Percentiles rank a stretch among this genome's conserved stretches.
phyloP scores from a whole-genome alignment of 805 yeast species.

The Candida pseudoglaebosa region DNA sequence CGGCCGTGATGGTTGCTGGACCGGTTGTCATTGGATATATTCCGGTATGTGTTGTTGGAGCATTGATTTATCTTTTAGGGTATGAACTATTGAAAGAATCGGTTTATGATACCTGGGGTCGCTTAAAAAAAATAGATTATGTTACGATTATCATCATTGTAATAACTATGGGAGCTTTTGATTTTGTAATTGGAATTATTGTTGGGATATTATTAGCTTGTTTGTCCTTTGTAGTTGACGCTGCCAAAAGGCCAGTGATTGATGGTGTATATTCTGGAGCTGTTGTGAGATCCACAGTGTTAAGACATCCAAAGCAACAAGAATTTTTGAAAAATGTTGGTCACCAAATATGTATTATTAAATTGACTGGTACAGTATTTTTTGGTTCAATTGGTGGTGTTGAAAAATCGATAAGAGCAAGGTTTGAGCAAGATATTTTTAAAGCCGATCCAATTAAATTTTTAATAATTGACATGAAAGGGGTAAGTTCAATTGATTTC shows the following conservation, averaged over 20 bases:
- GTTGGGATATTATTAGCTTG: constrained; percentile 91
- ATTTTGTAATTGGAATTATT: constrained; percentile 88
- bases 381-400: constrained; percentile 95
- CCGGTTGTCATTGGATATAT: constrained; percentile 91
- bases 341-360: constrained; percentile 81
- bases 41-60: constrained; percentile 94
- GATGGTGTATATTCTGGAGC: constrained; percentile 81
- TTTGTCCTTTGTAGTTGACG: constrained; percentile 90
- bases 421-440: constrained; percentile 55
- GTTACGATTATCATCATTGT: constrained; percentile 80
- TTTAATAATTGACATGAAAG: constrained; percentile 78
- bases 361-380: constrained; percentile 83
- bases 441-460: constrained; percentile 65
- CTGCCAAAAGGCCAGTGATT: constrained; percentile 79
- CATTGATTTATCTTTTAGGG: constrained; percentile 85
- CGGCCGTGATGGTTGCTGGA: constrained; percentile 77
- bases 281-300: constrained; percentile 86
- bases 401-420: constrained; percentile 65
- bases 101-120: constrained; percentile 76
- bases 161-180: constrained; percentile 92
- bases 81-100: constrained; percentile 88
- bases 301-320: constrained; percentile 85
- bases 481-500: constrained; percentile 79
- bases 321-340: constrained; percentile 83
- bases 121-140: constrained; percentile 74